These are phyloP conservation scores for Neurospora sp. DNA, from an alignment of 495 filamentous ascomycete genomes.

Conservation along the genomic window DNA sequence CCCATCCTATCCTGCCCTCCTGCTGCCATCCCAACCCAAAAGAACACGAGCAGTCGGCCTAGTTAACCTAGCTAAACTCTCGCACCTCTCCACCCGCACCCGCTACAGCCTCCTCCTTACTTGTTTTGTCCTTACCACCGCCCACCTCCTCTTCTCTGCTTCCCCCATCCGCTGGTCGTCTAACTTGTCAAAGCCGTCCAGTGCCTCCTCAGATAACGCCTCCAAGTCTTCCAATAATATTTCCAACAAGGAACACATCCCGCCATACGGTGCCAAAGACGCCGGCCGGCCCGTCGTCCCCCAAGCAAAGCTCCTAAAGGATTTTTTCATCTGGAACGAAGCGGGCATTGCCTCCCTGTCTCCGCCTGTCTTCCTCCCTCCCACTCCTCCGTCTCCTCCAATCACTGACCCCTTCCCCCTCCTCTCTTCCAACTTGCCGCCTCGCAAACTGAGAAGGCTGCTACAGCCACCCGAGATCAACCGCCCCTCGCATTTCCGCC, in stretches of 20 bases:
- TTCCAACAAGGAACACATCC: not conserved
- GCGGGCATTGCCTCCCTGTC: not conserved
- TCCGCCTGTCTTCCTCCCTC: conserved; percentile 12
- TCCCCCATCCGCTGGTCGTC: not conserved
- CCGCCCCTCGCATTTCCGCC: conserved; percentile 26
- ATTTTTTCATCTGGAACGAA: conserved; percentile 12
- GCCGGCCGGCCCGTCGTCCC: conserved; percentile 4
- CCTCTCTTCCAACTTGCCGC: conserved; percentile 8
- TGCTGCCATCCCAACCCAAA: not conserved
- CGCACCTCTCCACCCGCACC: conserved; percentile 5
- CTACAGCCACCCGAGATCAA: conserved; percentile 24
- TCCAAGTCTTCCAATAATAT: not conserved
- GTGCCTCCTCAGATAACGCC: not conserved
- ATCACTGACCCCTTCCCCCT: conserved; percentile 19
- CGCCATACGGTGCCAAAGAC: not conserved
- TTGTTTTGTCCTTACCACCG: not conserved
- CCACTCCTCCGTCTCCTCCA: not conserved
- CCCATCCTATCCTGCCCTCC: not conserved
- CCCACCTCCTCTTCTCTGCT: not conserved
- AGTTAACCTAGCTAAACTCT: not conserved
- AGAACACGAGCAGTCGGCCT: not conserved
- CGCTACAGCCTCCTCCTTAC: conserved; percentile 9
- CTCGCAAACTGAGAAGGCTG: conserved; percentile 1
- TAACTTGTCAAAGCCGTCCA: not conserved
- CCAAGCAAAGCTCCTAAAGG: not conserved